A percentile compares a stretch with the other conserved stretches of the same genome.
phyloP scores from a whole-genome alignment of 208 protist species.

The Angomonas deanei region DNA sequence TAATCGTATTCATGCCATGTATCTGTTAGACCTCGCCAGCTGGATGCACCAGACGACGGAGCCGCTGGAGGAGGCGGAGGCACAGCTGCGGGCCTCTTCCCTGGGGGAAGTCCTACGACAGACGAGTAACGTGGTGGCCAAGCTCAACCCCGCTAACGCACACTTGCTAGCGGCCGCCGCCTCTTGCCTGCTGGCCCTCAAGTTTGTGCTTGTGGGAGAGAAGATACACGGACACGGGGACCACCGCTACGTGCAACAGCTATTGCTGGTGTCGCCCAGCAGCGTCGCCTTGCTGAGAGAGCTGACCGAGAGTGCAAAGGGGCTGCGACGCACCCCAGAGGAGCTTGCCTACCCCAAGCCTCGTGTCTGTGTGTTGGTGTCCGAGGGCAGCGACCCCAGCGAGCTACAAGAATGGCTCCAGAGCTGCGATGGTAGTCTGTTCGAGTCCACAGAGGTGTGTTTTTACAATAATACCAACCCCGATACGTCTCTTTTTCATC shows the following conservation, averaged over 20 bases:
- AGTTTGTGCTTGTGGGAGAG: conserved; percentile 70
- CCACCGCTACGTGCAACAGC: conserved; percentile 35
- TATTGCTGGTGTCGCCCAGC: conserved; percentile 60
- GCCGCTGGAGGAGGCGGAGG: conserved; percentile 24
- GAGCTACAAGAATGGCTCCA: conserved; percentile 6
- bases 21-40: conserved; percentile 35
- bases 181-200: conserved; percentile 47
- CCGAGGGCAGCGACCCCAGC: background rate
- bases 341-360: background rate
- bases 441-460: background rate
- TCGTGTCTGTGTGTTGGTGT: background rate
- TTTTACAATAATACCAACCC: background rate
- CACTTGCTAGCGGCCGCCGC: conserved; percentile 68
- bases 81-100: conserved; percentile 41
- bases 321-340: conserved; percentile 1
- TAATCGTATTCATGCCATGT: conserved; percentile 73
- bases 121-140: conserved; percentile 47
- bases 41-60: conserved; percentile 31
- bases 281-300: conserved; percentile 18
- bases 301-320: conserved; percentile 14
- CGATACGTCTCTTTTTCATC: conserved; percentile 2
- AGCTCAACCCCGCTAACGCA: conserved; percentile 70
- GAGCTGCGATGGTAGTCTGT: background rate
- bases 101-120: conserved; percentile 52
- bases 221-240: conserved; percentile 66